Percentiles rank a stretch among this genome's conserved stretches.
phyloP scores from a whole-genome alignment of 2,329 filamentous ascomycete species.

The Cladosporium oxysporum region DNA sequence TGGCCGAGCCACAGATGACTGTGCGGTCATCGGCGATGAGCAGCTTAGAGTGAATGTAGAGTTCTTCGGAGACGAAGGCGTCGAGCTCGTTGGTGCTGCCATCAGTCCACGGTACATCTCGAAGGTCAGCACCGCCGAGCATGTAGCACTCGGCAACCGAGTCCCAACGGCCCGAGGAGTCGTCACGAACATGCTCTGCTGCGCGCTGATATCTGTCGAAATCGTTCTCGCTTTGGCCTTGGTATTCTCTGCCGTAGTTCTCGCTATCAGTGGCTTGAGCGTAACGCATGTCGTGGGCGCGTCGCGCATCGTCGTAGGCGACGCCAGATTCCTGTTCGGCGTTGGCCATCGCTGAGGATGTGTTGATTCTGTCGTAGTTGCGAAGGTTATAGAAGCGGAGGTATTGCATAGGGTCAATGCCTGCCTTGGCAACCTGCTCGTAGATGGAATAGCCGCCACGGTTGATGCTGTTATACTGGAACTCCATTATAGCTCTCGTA shows the following conservation, averaged over 20 bases:
- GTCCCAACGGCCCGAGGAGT: constrained; percentile 64
- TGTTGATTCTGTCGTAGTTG: constrained; percentile 82
- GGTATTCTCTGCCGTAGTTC: constrained; percentile 41
- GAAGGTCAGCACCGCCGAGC: constrained; percentile 71
- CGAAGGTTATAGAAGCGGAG: constrained; percentile 84
- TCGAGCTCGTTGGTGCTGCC: constrained; percentile 59
- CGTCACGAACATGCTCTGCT: constrained; percentile 54
- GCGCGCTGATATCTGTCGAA: constrained; percentile 68
- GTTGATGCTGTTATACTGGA: constrained; percentile 78
- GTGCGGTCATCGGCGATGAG: constrained; percentile 80
- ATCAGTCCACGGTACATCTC: constrained; percentile 61
- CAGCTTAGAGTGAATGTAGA: constrained; percentile 68
- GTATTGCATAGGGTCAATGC: constrained; percentile 70
- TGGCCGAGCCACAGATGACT: constrained; percentile 77
- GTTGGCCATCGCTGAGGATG: constrained; percentile 60
- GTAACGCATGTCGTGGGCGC: constrained; percentile 61
- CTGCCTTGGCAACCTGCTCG: constrained; percentile 65
- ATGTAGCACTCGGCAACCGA: constrained; percentile 81
- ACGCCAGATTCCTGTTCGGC: constrained; percentile 66
- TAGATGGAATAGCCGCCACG: constrained; percentile 77
- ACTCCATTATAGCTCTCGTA: constrained; percentile 85
- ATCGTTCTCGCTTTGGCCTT: constrained; percentile 27
- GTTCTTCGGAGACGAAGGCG: constrained; percentile 63
- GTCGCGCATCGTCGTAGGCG: constrained; percentile 65
- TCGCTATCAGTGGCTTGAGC: constrained; percentile 40